Percentiles rank a stretch among this genome's conserved stretches.
Evolutionary conservation across 2,329 filamentous ascomycete genomes (phyloP).

Genomic region (Fusarium sp.): DNA sequence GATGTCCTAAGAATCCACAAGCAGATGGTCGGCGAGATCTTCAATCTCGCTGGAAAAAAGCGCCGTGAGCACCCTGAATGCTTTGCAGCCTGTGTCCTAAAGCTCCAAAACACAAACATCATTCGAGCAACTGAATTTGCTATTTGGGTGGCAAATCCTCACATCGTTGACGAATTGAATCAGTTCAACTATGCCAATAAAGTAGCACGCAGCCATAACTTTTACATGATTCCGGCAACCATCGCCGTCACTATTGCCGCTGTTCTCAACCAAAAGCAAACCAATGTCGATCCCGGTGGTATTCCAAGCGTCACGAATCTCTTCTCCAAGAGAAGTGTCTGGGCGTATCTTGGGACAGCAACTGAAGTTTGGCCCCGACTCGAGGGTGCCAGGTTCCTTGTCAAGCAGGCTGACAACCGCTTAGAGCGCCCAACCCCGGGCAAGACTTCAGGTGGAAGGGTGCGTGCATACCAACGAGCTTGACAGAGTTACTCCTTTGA

Average conservation of each 20-base stretch:
- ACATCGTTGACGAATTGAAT: neutral
- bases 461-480: neutral
- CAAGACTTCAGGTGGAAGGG: neutral
- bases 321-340: neutral
- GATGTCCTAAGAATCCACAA: neutral
- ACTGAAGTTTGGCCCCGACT: conserved; percentile 5
- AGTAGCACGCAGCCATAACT: neutral
- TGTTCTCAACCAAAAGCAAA: conserved; percentile 6
- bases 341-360: conserved; percentile 11
- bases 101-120: conserved; percentile 3
- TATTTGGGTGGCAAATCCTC: neutral
- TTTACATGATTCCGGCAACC: conserved; percentile 10
- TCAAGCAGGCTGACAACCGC: neutral
- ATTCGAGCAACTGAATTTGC: conserved; percentile 11
- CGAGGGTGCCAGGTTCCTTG: neutral
- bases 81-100: conserved; percentile 11
- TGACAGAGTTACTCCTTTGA: neutral
- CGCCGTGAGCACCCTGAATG: neutral
- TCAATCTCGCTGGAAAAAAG: conserved; percentile 5
- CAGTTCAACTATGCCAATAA: neutral
- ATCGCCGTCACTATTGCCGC: conserved; percentile 12
- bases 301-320: neutral
- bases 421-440: neutral
- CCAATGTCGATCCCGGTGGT: neutral
- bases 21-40: conserved; percentile 14